Evolutionary conservation across 2,329 filamentous ascomycete genomes (phyloP).

Genomic region (Fusarium torreyae): DNA sequence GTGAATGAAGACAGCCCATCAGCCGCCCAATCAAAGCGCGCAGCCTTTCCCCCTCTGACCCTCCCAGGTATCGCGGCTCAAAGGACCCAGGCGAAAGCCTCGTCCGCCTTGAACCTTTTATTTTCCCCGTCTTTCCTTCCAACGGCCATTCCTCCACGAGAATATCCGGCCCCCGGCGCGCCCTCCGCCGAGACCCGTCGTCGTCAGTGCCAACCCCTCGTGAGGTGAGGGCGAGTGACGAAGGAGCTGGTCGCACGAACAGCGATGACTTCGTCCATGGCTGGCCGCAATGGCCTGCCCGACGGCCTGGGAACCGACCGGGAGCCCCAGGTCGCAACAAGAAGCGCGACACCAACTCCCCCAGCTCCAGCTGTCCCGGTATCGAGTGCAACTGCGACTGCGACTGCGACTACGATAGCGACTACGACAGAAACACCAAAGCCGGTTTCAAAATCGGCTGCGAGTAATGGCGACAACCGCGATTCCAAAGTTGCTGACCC

Average conservation of each 20-base stretch:
- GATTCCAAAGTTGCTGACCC: conserved; percentile 30
- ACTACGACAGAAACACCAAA: conserved; percentile 25
- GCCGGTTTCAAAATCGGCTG: conserved; percentile 31
- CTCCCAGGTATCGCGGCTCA: conserved; percentile 51
- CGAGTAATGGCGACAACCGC: conserved; percentile 34
- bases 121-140: conserved; percentile 45
- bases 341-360: conserved; percentile 25
- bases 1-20: conserved; percentile 34
- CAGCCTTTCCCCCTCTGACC: conserved; percentile 43
- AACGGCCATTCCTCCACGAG: conserved; percentile 40
- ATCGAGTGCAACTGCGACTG: conserved; percentile 30
- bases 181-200: conserved; percentile 40
- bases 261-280: conserved; percentile 75
- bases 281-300: conserved; percentile 55
- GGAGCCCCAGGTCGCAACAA: conserved; percentile 44
- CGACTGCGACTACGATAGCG: conserved; percentile 27
- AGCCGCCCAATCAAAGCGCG: conserved; percentile 44
- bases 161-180: conserved; percentile 36
- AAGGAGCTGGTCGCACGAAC: conserved; percentile 69
- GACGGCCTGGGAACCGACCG: conserved; percentile 42
- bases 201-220: conserved; percentile 39
- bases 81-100: conserved; percentile 50
- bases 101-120: conserved; percentile 49
- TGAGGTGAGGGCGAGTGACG: conserved; percentile 58
- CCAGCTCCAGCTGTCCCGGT: conserved; percentile 12